Evolutionary conservation across 306 rosid species (phyloP), one percentile per base, ranked within the genome.

Genomic region (Trifolium dubium): DNA sequence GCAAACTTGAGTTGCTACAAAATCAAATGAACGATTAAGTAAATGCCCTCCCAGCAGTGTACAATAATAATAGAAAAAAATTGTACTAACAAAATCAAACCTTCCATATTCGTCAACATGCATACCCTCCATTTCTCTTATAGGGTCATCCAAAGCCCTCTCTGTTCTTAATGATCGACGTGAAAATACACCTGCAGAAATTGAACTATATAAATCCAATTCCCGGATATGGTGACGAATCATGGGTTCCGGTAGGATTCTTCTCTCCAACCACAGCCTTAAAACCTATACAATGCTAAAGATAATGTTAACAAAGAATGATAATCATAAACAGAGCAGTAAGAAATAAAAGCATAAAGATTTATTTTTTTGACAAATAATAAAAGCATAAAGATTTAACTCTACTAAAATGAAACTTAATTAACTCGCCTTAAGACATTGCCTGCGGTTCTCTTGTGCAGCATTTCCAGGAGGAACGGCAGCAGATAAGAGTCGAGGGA

Each of bases 41-140:
- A 55, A 47, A 77, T 43, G 39, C 62, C 44, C 50, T 68, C 17
- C 64, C 5, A 23, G 50, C 28, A 63, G 72, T 69, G 67, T 2
- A 28, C 10, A 37, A 73, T 19, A 73, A 56, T 18, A 39, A 3
- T 11, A 23, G 32, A 77, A 59, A 47, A 75, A 2, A 54, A 14
- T 47, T 62, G 67, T 54, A 75, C 6, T 54, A 75, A 69, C 9
- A 54, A 80, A 76, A 72, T 67, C 97, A 83, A 82, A 93, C 98
- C 98, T 93, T 89, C 98, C 98, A 83, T 93, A 93, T 89, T 93
- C 98, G 19, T 93, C 96, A 60, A 91, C 98, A 85, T 85, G 91
- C 98, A 93, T 91, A 75, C 98, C 98, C 91, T 91, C 98, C 97
- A 93, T 89, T 73, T 93, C 98, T 82, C 97, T 88, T 71, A 91